These are phyloP conservation scores for Serendipita sp. DNA, from an alignment of 768 basidiomycete genomes.

Conservation along the genomic window DNA sequence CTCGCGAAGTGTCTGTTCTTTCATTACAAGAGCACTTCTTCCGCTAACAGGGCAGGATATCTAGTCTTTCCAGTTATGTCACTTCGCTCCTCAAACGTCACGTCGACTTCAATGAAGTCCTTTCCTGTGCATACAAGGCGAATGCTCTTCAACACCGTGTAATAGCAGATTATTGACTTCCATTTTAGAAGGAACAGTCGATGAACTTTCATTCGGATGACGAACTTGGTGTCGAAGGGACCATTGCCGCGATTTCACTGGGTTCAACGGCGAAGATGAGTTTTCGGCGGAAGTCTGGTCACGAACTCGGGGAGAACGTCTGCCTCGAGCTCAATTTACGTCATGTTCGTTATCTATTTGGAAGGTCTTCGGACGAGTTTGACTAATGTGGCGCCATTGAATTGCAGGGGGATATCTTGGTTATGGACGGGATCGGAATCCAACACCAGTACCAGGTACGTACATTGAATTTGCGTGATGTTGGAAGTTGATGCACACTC, in stretches of 20 bases:
- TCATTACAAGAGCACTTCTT: not conserved
- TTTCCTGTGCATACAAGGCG: slow-evolving; percentile 72
- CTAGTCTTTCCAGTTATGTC: slow-evolving; percentile 20
- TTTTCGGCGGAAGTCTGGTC: slow-evolving; percentile 35
- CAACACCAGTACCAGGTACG: slow-evolving; percentile 49
- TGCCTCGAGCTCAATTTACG: not conserved
- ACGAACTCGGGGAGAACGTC: slow-evolving; percentile 40
- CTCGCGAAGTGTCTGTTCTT: not conserved
- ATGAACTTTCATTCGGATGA: slow-evolving; percentile 71
- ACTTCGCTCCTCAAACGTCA: slow-evolving; percentile 25
- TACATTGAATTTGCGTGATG: not conserved
- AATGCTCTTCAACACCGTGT: not conserved
- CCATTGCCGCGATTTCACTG: slow-evolving; percentile 60
- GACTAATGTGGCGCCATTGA: not conserved
- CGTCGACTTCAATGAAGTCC: slow-evolving; percentile 54
- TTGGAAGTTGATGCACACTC: slow-evolving; percentile 10
- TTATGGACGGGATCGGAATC: slow-evolving; percentile 57
- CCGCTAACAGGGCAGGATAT: not conserved
- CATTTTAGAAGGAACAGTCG: slow-evolving; percentile 37
- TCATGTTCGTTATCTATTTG: not conserved
- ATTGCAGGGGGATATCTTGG: slow-evolving; percentile 54
- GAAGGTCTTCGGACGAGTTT: too few relatives aligned
- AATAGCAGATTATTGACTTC: not conserved
- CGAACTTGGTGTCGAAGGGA: slow-evolving; percentile 54
- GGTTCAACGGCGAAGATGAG: slow-evolving; percentile 69